These are phyloP conservation scores for Scenedesmus sp. DNA, from an alignment of 163 green algal genomes.

Conservation along the genomic window DNA sequence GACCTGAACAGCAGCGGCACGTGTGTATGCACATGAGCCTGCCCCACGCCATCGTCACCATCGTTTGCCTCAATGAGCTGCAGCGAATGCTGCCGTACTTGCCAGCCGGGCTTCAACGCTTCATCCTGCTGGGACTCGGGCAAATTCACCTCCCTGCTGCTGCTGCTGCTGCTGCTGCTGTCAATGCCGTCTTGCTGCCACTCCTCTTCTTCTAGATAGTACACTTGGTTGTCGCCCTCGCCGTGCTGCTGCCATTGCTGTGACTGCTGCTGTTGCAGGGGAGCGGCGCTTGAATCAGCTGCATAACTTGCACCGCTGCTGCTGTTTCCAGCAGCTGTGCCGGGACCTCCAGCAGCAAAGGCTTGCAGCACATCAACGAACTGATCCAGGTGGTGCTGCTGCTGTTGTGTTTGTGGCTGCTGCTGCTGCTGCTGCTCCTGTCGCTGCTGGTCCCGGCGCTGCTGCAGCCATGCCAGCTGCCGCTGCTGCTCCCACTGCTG, in stretches of 20 bases:
- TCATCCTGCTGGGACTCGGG: neutral
- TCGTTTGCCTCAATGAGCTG: neutral
- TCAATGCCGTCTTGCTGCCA: neutral
- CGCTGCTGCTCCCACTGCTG: neutral
- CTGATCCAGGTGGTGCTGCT: neutral
- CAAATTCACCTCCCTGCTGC: too few relatives aligned
- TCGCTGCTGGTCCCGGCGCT: neutral
- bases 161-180: neutral
- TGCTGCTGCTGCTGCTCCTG: neutral
- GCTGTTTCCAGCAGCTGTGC: neutral
- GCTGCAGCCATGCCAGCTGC: neutral
- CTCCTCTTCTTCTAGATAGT: neutral
- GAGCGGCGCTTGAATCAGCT: neutral
- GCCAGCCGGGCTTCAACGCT: neutral
- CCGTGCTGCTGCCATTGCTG: neutral
- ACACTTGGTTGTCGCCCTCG: neutral
- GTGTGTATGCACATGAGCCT: neutral
- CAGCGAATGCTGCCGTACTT: neutral
- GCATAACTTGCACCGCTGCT: neutral
- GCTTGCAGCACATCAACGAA: neutral
- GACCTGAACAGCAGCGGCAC: neutral
- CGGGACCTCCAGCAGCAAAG: neutral
- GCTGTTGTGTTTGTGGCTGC: neutral
- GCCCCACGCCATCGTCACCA: neutral
- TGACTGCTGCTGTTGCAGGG: neutral